Percentiles rank a stretch among this genome's conserved stretches.
Conservation (phyloP, 768 basidiomycete genomes). For the Agrocybe pediades region DNA sequence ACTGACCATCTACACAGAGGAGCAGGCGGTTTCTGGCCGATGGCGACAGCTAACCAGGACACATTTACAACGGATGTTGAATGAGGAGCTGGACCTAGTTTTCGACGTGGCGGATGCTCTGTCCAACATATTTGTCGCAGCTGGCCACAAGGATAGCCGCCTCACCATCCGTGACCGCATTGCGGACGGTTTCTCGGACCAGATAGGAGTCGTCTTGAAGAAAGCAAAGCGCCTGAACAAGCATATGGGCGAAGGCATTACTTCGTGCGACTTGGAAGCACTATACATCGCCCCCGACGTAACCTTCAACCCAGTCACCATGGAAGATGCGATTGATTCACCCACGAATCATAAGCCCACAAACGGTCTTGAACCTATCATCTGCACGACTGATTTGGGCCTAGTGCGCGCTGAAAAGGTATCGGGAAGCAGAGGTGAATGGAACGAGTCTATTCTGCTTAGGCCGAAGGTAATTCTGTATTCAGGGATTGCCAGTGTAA, state of each 20-base stretch:
- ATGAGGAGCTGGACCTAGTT: slow-evolving; percentile 33
- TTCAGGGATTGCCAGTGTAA: slow-evolving; percentile 37
- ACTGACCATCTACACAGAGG: slow-evolving; percentile 33
- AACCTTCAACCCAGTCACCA: slow-evolving; percentile 36
- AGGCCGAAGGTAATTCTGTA: slow-evolving; percentile 58
- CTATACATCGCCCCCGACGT: slow-evolving; percentile 45
- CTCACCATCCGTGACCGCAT: slow-evolving; percentile 39
- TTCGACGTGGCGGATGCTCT: slow-evolving; percentile 39
- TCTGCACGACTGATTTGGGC: slow-evolving; percentile 63
- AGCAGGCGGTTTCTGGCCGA: slow-evolving; percentile 52
- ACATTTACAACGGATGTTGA: slow-evolving; percentile 42
- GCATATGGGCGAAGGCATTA: slow-evolving; percentile 60
- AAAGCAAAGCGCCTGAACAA: slow-evolving; percentile 53
- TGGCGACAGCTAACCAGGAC: slow-evolving; percentile 58
- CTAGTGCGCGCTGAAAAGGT: slow-evolving; percentile 42
- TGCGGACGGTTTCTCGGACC: slow-evolving; percentile 42
- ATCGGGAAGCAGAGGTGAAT: slow-evolving; percentile 43
- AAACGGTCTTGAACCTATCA: slow-evolving; percentile 32
- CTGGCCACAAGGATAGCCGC: slow-evolving; percentile 33
- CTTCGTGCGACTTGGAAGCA: slow-evolving; percentile 57
- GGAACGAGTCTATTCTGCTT: slow-evolving; percentile 49
- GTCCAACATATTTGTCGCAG: slow-evolving; percentile 40
- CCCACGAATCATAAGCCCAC: slow-evolving; percentile 14
- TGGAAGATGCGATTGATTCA: slow-evolving; percentile 47
- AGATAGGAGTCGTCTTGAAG: slow-evolving; percentile 42